Base-by-base conservation (phyloP, 31 red algal species). In the Bonnemaisonia californica region DNA sequence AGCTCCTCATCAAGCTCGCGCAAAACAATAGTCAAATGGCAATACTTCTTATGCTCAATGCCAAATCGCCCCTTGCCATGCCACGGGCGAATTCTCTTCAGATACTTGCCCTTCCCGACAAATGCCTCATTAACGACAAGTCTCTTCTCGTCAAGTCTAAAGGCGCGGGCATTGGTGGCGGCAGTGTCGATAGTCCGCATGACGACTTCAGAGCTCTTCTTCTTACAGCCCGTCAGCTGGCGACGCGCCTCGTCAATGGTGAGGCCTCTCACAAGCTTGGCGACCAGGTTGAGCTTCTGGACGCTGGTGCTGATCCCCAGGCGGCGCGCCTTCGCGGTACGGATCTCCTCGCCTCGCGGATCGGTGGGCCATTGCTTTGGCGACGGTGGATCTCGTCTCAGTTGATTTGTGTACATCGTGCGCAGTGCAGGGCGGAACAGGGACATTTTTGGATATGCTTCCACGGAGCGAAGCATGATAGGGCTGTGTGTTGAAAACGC, bases 11-110 rank as follows among this genome's bases (percentile, higher is more conserved):
- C 77, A 42, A 97, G 57, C 76, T 97, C 85, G 35, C 90, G 65
- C 0, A 97, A 27, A 29, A 61, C 78, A n/a, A 97, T 47, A 45
- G 85, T 89, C 3, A 92, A 77, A 45, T 93, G 95, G 35, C 84
- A 75, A 74, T 93, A 89, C 51, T 90, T 93, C 74, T 97, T 97
- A 37, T 93, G 79, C 30, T 95, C 86, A 45, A 97, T 37, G 11
- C 89, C 95, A 29, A 35, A 97, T 33, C 95, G 82, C 18, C 95
- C 95, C 75, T 93, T 97, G 23, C 95, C 95, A 70, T 97, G 95
- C 95, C 95, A 97, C 47, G 95, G 95, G 29, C 90, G 78, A 42
- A 97, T 80, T 36, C 85, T 73, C 55, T 76, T 85, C 18, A 81
- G 78, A 71, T 90, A 90, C 41, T 80, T 69, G 27, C 87, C 95